Base-by-base conservation (phyloP, 352 stramenopile genomes). In the Elongisporangium prolatum region DNA sequence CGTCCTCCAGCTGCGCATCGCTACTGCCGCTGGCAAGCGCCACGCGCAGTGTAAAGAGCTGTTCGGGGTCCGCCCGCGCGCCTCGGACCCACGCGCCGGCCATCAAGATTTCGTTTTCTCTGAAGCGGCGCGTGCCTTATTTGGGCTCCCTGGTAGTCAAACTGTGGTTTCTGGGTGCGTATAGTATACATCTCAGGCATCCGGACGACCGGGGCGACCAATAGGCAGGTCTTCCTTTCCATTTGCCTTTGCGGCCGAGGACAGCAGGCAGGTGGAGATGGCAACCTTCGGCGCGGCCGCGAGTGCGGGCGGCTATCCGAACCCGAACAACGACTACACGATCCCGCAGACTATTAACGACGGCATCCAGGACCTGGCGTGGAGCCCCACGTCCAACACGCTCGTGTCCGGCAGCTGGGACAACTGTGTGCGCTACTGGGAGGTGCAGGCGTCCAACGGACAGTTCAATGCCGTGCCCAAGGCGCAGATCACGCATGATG, bases 401-500 rank as follows among this genome's bases (percentile, higher is more conserved):
- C 67, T 93, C 17, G 84, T 91, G 28, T 74, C 79, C 8, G 84
- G 80, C 53, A 90, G 78, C 63, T 93, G 84, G 84, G 82, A 93
- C 70, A 93, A 93, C 61, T 68, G 77, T 20, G 84, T 93, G 63
- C 84, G 81, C 40, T 93, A 82, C 68, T 93, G 84, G 84, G 81
- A 93, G 60, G 80, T 93, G 38, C 80, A 93, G 64, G 74, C 89
- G 63, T 68, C 84, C 62, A 73, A 71, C 38, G 74, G 65, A 28
- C 74, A 89, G 66, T 86, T 93, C 66, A 84, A 91, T 56, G 80
- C 81, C 17, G 75, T 85, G 34, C 75, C 82, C 48, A 88, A 92
- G 69, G 86, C 86, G 21, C 76, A 90, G 64, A 97, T 91, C 77
- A 87, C 76, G 50, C 84, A 97, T 72, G 84, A 96, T n/a, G 84